Conservation (phyloP, 257 asterid species). For the Solanum neorickii region DNA sequence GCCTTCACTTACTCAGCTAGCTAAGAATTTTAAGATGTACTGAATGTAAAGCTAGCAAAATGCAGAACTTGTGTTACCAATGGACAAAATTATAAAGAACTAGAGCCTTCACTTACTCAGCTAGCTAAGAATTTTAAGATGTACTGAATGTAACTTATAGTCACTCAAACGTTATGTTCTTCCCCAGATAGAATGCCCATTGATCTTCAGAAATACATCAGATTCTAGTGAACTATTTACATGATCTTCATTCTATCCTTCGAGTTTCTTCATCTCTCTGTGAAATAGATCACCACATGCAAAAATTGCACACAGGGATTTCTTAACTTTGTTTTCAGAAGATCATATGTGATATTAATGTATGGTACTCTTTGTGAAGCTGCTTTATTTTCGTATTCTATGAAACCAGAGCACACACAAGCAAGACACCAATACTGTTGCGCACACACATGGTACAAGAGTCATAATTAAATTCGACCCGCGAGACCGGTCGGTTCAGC, state of each 20-base stretch:
- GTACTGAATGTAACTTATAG: neutral
- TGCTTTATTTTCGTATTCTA: neutral
- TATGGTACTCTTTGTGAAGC: neutral
- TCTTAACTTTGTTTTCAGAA: neutral
- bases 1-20: neutral
- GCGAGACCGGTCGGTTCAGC: neutral
- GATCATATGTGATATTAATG: neutral
- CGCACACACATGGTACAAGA: neutral
- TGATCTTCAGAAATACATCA: neutral
- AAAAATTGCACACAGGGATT: neutral
- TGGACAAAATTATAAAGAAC: too few relatives aligned
- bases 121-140: neutral
- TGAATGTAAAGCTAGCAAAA: neutral
- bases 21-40: neutral
- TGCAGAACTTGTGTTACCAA: too few relatives aligned
- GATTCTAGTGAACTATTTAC: neutral
- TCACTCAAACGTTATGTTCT: neutral
- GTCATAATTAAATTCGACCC: neutral
- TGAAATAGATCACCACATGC: neutral
- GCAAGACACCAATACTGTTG: neutral
- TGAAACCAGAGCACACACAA: neutral
- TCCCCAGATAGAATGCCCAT: neutral
- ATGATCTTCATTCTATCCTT: neutral
- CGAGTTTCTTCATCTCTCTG: neutral
- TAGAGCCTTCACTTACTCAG: neutral